phyloP scores from a whole-genome alignment of 1,139 yeast genomes.

The Blastobotrys elegans region DNA sequence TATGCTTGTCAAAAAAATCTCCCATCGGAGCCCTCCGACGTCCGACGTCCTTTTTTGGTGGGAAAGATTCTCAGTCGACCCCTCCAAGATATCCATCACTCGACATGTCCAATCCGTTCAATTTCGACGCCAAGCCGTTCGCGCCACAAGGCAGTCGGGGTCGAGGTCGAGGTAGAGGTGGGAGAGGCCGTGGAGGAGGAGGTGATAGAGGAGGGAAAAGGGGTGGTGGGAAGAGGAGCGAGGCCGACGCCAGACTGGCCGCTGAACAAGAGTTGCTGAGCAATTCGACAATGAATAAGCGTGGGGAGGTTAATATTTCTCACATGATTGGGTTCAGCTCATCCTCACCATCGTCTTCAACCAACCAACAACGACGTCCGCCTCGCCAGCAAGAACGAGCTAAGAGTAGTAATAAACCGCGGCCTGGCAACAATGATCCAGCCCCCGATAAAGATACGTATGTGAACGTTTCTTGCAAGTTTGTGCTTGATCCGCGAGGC shows the following conservation, averaged over 20 bases:
- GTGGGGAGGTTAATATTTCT: slow-evolving; percentile 29
- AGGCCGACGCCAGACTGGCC: slow-evolving; percentile 30
- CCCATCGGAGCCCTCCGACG: too few relatives aligned
- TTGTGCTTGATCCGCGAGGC: slow-evolving; percentile 60
- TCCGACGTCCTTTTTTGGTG: too few relatives aligned
- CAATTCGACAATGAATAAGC: slow-evolving; percentile 17
- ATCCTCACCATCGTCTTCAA: slow-evolving; percentile 13
- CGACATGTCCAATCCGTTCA: neutral
- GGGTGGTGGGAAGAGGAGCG: slow-evolving; percentile 32
- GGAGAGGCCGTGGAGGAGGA: slow-evolving; percentile 20
- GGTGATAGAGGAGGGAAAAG: slow-evolving; percentile 14
- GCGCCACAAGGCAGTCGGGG: slow-evolving; percentile 16
- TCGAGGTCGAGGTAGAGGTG: slow-evolving; percentile 17
- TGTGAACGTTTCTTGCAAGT: slow-evolving; percentile 80
- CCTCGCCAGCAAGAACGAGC: neutral
- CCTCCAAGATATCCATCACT: too few relatives aligned
- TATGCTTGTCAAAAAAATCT: too few relatives aligned
- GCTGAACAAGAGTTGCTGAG: slow-evolving; percentile 27
- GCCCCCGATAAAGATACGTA: slow-evolving; percentile 63
- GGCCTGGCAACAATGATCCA: slow-evolving; percentile 1
- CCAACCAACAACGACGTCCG: neutral
- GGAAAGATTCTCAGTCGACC: too few relatives aligned
- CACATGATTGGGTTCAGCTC: slow-evolving; percentile 29
- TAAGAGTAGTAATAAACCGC: neutral
- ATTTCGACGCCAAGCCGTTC: slow-evolving; percentile 8